These are phyloP conservation scores for Ceratobasidium papillatum DNA, from an alignment of 1,284 basidiomycete genomes.

Conservation along the genomic window DNA sequence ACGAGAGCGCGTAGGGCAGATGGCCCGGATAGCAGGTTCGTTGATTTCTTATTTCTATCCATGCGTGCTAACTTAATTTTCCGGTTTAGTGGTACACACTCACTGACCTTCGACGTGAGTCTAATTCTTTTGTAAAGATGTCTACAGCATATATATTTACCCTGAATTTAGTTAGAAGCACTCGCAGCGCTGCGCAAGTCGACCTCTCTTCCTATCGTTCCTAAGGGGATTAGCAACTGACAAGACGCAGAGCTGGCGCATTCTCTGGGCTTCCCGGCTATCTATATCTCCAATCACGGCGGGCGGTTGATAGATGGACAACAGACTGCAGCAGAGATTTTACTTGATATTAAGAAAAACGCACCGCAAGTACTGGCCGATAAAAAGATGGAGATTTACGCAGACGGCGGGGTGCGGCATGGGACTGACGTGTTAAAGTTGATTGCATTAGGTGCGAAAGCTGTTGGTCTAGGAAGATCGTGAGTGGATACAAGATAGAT, in stretches of 20 bases:
- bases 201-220: background rate
- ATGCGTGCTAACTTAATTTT: background rate
- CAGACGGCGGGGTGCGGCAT: constrained; percentile 50
- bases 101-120: constrained; percentile 3
- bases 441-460: constrained; percentile 49
- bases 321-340: constrained; percentile 51
- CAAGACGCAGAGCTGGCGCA: constrained; percentile 51
- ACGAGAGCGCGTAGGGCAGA: constrained; percentile 47
- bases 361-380: constrained; percentile 49
- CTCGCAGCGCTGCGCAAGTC: background rate
- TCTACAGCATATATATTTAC: background rate
- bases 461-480: constrained; percentile 49
- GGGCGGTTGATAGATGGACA: constrained; percentile 54
- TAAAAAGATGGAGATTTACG: constrained; percentile 50
- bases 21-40: constrained; percentile 7
- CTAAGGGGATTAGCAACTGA: constrained; percentile 50
- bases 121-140: background rate
- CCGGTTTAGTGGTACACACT: background rate
- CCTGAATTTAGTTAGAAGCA: background rate
- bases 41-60: background rate
- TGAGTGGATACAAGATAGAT: background rate
- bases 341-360: constrained; percentile 51
- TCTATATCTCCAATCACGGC: constrained; percentile 54
- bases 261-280: constrained; percentile 52
- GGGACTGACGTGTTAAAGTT: constrained; percentile 49